Conservation (phyloP, 306 rosid genomes). For the Delonix regia region DNA sequence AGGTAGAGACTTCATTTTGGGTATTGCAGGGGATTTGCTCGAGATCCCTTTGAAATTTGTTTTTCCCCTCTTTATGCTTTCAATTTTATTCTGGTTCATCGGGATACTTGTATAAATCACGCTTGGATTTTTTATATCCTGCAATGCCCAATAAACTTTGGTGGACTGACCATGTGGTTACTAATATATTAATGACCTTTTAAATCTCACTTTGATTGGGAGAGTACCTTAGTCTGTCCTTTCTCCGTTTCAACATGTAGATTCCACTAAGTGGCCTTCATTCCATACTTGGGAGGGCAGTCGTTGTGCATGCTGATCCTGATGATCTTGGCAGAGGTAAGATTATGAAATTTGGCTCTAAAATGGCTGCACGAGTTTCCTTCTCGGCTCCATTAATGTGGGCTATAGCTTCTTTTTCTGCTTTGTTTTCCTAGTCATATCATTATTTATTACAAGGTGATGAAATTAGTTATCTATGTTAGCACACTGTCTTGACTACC, state of each 20-base stretch:
- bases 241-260: conserved; percentile 41
- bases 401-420: background rate
- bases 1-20: conserved; percentile 35
- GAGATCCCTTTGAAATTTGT: background rate
- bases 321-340: conserved; percentile 79
- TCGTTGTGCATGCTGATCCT: conserved; percentile 77
- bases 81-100: background rate
- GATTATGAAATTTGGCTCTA: conserved; percentile 25
- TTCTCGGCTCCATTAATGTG: conserved; percentile 1
- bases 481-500: background rate
- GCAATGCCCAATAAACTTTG: background rate
- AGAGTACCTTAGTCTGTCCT: background rate
- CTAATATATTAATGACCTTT: conserved; percentile 1
- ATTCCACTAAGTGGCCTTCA: conserved; percentile 62
- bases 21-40: background rate
- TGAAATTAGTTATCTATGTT: background rate
- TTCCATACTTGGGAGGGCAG: conserved; percentile 71
- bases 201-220: background rate
- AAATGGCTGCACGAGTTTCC: conserved; percentile 13
- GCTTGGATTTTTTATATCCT: background rate
- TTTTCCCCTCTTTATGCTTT: background rate
- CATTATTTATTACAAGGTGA: background rate
- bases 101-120: background rate
- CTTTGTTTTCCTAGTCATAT: conserved; percentile 10
- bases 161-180: conserved; percentile 13